These are phyloP conservation scores for Talaromyces adpressus DNA, from an alignment of 495 filamentous ascomycete genomes.

Conservation along the genomic window DNA sequence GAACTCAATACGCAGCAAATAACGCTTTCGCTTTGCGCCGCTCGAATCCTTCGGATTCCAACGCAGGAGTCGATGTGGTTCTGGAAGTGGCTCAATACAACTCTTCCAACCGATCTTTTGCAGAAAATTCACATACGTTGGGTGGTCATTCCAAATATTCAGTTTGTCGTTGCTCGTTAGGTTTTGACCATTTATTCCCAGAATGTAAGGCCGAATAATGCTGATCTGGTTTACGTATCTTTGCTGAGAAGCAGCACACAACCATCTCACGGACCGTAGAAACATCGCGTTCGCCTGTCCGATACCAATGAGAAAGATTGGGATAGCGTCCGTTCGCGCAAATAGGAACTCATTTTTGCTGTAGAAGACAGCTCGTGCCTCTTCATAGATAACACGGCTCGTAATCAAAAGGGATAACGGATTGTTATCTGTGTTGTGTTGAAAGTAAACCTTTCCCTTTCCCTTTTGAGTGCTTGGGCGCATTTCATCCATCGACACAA, in stretches of 20 bases:
- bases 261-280: neutral
- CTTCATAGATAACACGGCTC: constrained; percentile 1
- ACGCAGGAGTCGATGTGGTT: neutral
- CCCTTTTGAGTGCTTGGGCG: neutral
- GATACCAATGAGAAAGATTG: constrained; percentile 5
- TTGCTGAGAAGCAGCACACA: neutral
- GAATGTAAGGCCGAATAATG: neutral
- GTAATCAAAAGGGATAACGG: neutral
- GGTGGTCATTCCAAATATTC: neutral
- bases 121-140: neutral
- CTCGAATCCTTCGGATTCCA: neutral
- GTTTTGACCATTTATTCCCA: neutral
- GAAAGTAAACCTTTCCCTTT: neutral
- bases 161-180: neutral
- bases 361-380: neutral
- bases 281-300: neutral
- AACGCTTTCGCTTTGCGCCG: neutral
- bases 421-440: neutral
- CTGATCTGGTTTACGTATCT: neutral
- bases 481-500: neutral
- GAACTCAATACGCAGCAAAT: neutral
- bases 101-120: neutral
- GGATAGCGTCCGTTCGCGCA: neutral
- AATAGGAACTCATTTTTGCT: neutral
- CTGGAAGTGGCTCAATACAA: neutral